Base-by-base conservation (phyloP, 2,329 filamentous ascomycete species). In the Fusarium lyarnte region DNA sequence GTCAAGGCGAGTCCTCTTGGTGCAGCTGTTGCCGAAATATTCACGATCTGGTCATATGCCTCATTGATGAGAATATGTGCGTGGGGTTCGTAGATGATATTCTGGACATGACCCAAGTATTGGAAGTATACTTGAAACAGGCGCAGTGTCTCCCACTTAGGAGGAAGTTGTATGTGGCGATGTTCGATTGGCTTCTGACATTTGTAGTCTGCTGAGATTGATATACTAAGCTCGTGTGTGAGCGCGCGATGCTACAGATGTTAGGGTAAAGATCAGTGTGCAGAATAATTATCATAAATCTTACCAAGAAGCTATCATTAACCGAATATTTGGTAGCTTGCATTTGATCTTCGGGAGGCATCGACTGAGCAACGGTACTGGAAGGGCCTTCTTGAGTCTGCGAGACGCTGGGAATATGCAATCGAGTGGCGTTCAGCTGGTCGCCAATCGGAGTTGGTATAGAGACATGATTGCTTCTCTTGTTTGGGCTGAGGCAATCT, bases 221-320 rank as follows among this genome's bases (percentile, higher is more conserved):
- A 60, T 36, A 60, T 60, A 11, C 27, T 35, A 7, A 60, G 29
- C 7, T 53, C 25, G 8, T 60, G 38, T 10, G 17, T 60, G 16
- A 60, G 58, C 9, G 58, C 46, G 9, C 41, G 25, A 12, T 31
- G 6, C 58, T 6, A 5, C 2, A 3, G 8, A 0, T 23, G 16
- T 49, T 9, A 49, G 0, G 3, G 33, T 2, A 23, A 2, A 23
- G 0, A 10, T 8, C 1, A 11, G 2, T 12, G 0, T 12, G 6
- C 3, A 8, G 5, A 31, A 3, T n/a, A 7, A 2, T 0, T 2
- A 11, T 3, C 2, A 8, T 4, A 3, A 17, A 5, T 11, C 21
- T 9, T 13, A 49, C 45, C 17, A 60, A 25, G 27, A 60, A 41
- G 4, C n/a, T 43, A 4, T 60, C 58, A 2, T 60, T 60, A 4